Evolutionary conservation across 495 filamentous ascomycete genomes (phyloP), one percentile per base, ranked within the genome.

Genomic region (Usnea hakonensis): DNA sequence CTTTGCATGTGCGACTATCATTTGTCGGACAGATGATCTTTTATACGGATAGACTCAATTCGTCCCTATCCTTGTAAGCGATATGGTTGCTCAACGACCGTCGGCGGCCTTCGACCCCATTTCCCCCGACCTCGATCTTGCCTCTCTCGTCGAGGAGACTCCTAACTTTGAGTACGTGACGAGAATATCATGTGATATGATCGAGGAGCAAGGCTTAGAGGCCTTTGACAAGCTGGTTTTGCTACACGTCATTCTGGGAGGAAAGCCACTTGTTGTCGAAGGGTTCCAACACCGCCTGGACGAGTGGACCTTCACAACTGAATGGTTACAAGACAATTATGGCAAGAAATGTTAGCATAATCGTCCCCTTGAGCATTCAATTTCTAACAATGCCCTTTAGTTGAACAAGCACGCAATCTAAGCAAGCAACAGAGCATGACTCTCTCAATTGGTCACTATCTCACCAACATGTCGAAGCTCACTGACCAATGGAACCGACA

Each of bases 181-280:
- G 13, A 83, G 90, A 28, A 86, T 96, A 50, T 83, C 84, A 16
- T 88, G 82, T 46, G 82, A 90, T 11, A 83, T 88, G 68, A 87
- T 95, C 53, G 79, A 87, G 57, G 77, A 83, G 55, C 81, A 89
- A 58, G 85, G 87, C 4, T 75, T 87, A 3, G 84, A 87, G 21
- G 80, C 81, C 5, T 92, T 97, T 60, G 89, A 96, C 72, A 87
- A 87, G 67, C 78, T 96, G 7, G 84, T 96, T 1, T 76, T 85
- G 28, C 76, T 87, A 3, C 85, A 92, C 68, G 91, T 96, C 13
- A 85, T 96, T 54, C 76, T 85, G n/a, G 84, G 85, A 23, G 93
- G 93, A 8, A 88, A 86, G 60, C 93, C 93, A 16, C 76, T 97
- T 23, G 89, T 97, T 44, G 84, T 97, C 48, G 89, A 94, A 71